Evolutionary conservation across 2,329 filamentous ascomycete species (phyloP).

Genomic region (Claviceps humidiphila): DNA sequence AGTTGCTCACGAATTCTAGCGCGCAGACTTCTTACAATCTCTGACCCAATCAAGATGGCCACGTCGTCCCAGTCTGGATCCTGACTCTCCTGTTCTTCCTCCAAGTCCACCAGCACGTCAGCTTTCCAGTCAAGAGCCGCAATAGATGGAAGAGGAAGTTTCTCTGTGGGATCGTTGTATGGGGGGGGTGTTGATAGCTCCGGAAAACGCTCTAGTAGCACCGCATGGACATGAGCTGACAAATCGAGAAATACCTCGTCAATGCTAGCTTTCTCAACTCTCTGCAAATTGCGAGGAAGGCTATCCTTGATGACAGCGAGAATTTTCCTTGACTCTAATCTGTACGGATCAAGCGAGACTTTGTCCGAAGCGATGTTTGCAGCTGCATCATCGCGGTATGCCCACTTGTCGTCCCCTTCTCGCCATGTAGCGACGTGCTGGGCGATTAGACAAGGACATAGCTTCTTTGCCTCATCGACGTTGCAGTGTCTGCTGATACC

Average conservation of each 20-base stretch:
- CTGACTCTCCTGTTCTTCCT: conserved; percentile 59
- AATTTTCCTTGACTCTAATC: conserved; percentile 72
- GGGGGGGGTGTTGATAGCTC: conserved; percentile 53
- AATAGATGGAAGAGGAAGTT: conserved; percentile 53
- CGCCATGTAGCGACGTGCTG: conserved; percentile 95
- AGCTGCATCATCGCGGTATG: conserved; percentile 70
- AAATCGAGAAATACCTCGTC: conserved; percentile 94
- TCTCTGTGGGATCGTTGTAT: conserved; percentile 58
- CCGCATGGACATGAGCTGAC: conserved; percentile 66
- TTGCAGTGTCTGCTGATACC: conserved; percentile 71
- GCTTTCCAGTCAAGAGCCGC: conserved; percentile 71
- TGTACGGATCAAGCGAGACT: conserved; percentile 86
- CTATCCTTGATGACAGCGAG: conserved; percentile 63
- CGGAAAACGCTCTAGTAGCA: conserved; percentile 63
- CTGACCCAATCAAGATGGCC: conserved; percentile 70
- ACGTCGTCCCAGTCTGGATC: conserved; percentile 97
- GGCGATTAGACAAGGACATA: conserved; percentile 70
- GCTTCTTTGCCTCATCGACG: conserved; percentile 67
- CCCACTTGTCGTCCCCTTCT: conserved; percentile 85
- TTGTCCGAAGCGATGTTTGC: conserved; percentile 78
- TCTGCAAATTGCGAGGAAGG: conserved; percentile 52
- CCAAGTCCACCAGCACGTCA: conserved; percentile 70
- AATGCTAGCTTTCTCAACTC: conserved; percentile 84
- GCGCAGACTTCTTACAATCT: conserved; percentile 71
- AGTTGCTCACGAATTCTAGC: conserved; percentile 53